Base-by-base conservation (phyloP, 441 rosid genomes). In the Populus hybrid region DNA sequence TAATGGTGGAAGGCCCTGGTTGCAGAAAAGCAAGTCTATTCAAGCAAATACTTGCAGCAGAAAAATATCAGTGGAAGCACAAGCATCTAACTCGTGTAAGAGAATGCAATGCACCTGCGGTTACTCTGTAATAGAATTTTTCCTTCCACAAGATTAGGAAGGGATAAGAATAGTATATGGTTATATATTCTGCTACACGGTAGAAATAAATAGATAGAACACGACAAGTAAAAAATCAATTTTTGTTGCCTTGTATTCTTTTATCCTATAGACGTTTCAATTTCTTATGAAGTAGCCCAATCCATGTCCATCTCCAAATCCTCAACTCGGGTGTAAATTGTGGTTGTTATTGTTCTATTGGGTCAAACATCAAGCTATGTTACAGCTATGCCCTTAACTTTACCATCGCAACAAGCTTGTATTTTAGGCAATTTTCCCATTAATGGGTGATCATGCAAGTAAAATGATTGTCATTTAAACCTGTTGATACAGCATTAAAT, bases 1-100 rank as follows among this genome's bases (percentile, higher is more conserved):
- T 89, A 96, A 86, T 94, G 94, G 90, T 96, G 98, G 83, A 96
- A 94, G 72, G 98, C 99, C 98, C 99, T 96, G 84, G 72, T 77
- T 76, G 63, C 2, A 69, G 12, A 32, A 64, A 24, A 72, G 10
- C 18, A 61, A 38, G 16, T 40, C 18, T 50, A 26, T 69, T n/a
- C n/a, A 36, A n/a, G 28, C 68, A 46, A 42, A 54, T 23, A 73
- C 18, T 24, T 24, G 11, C 30, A 24, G n/a, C 36, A 32, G 34
- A 54, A 30, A 36, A 14, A 40, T 8, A 0, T 3, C 46, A 2
- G 20, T 35, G 14, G 10, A 46, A 1, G 18, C 70, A 26, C 24
- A 57, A 69, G 6, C 50, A 24, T 70, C 36, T 38, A 34, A 35
- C 24, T 57, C 26, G 34, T 32, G 26, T 30, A 70, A 18, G 26